Base-by-base conservation (phyloP, 768 basidiomycete genomes). In the Solioccasus polychromus region DNA sequence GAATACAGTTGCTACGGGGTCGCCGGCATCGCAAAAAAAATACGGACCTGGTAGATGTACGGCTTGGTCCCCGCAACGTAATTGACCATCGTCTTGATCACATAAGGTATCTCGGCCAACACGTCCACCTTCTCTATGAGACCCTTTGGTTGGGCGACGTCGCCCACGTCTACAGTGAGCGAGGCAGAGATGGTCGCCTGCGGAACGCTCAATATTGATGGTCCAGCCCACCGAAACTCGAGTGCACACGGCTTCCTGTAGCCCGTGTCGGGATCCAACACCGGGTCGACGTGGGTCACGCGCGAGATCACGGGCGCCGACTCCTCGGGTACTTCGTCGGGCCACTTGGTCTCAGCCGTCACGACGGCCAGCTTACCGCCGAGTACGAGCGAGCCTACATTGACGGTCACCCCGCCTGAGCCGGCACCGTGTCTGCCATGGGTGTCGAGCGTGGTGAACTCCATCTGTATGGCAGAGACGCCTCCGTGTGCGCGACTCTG, bases 51-150 rank as follows among this genome's bases (percentile, higher is more conserved):
- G 67, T 95, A 96, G 64, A 95, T 88, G 64, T 83, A 94, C 0
- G 92, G 95, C 66, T 94, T 93, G 18, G 90, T 92, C 31, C 91
- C 88, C 30, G 93, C 83, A 29, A 92, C 92, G 58, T 95, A 95
- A 60, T 85, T 91, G 54, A 99, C 83, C 50, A 92, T 85, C 66
- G 92, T 82, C 73, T 92, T 92, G 64, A 99, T 70, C 44, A 95
- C 82, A 49, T 85, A 83, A 10, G 96, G 96, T 52, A 96, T 90
- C 71, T 99, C 94, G 5, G 88, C 93, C 8, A 99, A 77, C 3
- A 98, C 83, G 59, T 99, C 93, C 22, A 98, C 90, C 68, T 95
- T 93, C 66, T 92, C 90, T 40, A 94, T 77, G 54, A 96, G 70
- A 1, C 91, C 92, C 30, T 79, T 81, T 12, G 82, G 80, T n/a